These are phyloP conservation scores for Rhizopogon rudus DNA, from an alignment of 768 basidiomycete genomes.

Conservation along the genomic window DNA sequence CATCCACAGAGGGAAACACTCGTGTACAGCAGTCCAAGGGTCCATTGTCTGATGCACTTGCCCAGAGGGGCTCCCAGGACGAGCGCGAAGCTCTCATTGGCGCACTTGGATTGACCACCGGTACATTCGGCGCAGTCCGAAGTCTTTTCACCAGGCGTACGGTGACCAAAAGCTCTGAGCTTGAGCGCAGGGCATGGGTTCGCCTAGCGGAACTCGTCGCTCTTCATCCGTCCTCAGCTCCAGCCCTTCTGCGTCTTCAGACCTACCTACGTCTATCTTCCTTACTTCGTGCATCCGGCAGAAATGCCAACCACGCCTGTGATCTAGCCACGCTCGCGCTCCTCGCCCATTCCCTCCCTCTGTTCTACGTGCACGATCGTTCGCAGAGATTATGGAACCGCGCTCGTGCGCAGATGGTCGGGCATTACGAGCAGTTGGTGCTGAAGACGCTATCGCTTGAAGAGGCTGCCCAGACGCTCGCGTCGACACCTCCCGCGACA, in stretches of 20 bases:
- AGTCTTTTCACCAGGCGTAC: constrained; percentile 12
- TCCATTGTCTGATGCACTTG: constrained; percentile 25
- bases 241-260: constrained; percentile 39
- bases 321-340: constrained; percentile 58
- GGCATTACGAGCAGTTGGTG: constrained; percentile 50
- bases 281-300: background rate
- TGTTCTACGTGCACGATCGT: constrained; percentile 31
- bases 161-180: constrained; percentile 12
- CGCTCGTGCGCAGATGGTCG: constrained; percentile 15
- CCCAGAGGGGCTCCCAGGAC: constrained; percentile 28
- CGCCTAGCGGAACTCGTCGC: constrained; percentile 44
- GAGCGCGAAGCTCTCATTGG: constrained; percentile 35
- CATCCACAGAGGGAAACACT: constrained; percentile 23
- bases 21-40: constrained; percentile 9
- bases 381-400: constrained; percentile 43
- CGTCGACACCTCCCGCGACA: constrained; percentile 7
- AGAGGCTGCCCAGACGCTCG: constrained; percentile 43
- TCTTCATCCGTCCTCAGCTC: constrained; percentile 22
- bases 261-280: constrained; percentile 51
- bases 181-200: constrained; percentile 47
- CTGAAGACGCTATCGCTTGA: constrained; percentile 47
- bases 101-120: constrained; percentile 35
- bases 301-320: constrained; percentile 28
- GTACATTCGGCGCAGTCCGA: constrained; percentile 31
- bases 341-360: constrained; percentile 40